Evolutionary conservation across 1,139 yeast genomes (phyloP), one percentile per base, ranked within the genome.

Genomic region (Hemisphaericaspora subhashii): DNA sequence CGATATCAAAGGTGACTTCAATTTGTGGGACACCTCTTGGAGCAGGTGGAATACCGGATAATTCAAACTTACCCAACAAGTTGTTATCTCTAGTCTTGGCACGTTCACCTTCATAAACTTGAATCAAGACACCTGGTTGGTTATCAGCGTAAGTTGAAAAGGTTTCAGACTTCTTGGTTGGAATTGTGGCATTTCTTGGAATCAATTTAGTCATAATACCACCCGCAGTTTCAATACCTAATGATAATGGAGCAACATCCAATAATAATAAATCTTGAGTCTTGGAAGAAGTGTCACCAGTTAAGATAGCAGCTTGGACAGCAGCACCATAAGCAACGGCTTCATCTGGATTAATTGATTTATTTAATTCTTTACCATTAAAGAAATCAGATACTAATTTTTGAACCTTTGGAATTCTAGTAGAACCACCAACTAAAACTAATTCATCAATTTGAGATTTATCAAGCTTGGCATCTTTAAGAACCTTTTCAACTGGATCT

Each of bases 11-110:
- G 35, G 96, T 87, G 49, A 88, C 96, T 72, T 88, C 96, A 58
- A 89, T 86, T 73, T 88, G 96, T 53, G 96, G 96, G 43, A 84
- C 89, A 67, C 98, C 98, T 74, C 96, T 86, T 69, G 97, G 97
- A 33, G 97, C 95, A 44, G 97, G 95, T 57, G 98, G 97, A 51
- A 90, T 89, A 58, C 96, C 96, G 36, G 88, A 75, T 55, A 90
- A 80, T 65, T 90, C 96, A 58, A 90, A 90, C 72, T 89, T 88
- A 68, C 97, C 98, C 55, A 90, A 79, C 62, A 84, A 73, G 74
- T 90, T 90, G 76, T 90, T 90, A 71, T 90, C 97, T 74, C 86
- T 89, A 42, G 94, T 88, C 72, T 83, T 79, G 35, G 97, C 84
- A 73, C 97, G 87, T 74, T 90, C 98, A 78, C 98, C 98, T 72